A percentile compares a stretch with the other conserved stretches of the same genome.
These are phyloP conservation scores for Aureobasidium zeae DNA, from an alignment of 2,329 filamentous ascomycete species.

Conservation along the genomic window DNA sequence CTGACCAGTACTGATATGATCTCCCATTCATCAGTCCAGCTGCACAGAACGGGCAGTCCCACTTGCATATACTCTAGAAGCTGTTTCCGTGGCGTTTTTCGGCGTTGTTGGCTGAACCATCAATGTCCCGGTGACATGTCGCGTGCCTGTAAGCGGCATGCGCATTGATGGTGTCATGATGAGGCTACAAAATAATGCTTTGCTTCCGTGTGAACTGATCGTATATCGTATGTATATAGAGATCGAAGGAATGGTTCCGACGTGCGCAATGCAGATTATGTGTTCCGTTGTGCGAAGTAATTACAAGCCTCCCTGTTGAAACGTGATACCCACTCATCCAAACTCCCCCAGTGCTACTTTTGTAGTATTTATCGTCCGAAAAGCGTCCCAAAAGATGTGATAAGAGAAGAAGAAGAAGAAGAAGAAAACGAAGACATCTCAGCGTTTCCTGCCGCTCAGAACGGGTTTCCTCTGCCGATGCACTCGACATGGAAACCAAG, in stretches of 20 bases:
- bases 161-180: not conserved
- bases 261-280: slow-evolving; percentile 2
- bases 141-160: not conserved
- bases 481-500: slow-evolving; percentile 31
- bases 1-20: slow-evolving; percentile 1
- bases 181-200: too few relatives aligned
- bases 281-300: not conserved
- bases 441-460: not conserved
- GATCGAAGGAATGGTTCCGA: too few relatives aligned
- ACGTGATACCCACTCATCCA: slow-evolving; percentile 10
- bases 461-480: slow-evolving; percentile 22
- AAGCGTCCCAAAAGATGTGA: not conserved
- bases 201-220: too few relatives aligned
- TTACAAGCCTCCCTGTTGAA: slow-evolving; percentile 10
- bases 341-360: slow-evolving; percentile 3
- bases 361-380: too few relatives aligned
- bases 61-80: not conserved
- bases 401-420: slow-evolving; percentile 3
- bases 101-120: slow-evolving; percentile 1
- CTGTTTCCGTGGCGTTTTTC: not conserved
- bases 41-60: too few relatives aligned
- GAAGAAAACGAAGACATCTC: not conserved
- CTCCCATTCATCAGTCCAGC: too few relatives aligned
- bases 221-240: too few relatives aligned
- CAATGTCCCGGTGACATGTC: not conserved